Percentiles rank a stretch among this genome's conserved stretches.
Evolutionary conservation across 2,329 filamentous ascomycete species (phyloP).

Genomic region (Pseudogymnoascus sp.): DNA sequence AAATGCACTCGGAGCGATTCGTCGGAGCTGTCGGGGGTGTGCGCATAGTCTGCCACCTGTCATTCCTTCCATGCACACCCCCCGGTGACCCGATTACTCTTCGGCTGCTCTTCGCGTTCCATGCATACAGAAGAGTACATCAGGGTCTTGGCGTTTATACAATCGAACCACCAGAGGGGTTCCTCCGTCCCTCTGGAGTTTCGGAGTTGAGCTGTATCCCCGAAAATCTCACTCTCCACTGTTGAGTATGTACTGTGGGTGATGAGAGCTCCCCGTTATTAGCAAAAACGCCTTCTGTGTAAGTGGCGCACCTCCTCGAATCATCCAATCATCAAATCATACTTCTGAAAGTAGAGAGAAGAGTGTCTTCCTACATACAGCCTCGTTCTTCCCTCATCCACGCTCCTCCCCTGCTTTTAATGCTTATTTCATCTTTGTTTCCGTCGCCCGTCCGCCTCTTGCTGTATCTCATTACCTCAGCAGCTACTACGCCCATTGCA

Average conservation of each 20-base stretch:
- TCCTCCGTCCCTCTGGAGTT: neutral
- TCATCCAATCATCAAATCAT: neutral
- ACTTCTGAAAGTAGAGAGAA: slow-evolving; percentile 3
- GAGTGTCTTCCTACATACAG: neutral
- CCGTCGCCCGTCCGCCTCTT: neutral
- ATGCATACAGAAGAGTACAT: neutral
- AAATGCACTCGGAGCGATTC: neutral
- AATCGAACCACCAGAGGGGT: neutral
- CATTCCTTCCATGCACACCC: neutral
- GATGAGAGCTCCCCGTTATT: neutral
- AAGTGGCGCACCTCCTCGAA: slow-evolving; percentile 3
- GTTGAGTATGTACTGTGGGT: neutral
- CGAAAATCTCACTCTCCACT: slow-evolving; percentile 6
- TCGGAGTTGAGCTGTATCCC: slow-evolving; percentile 6
- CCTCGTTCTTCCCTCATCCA: neutral
- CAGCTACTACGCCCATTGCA: neutral
- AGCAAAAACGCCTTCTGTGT: neutral
- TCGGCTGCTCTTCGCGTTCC: neutral
- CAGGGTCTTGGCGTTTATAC: neutral
- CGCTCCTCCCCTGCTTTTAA: neutral
- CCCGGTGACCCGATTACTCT: neutral
- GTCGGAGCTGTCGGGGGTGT: neutral
- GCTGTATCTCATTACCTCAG: slow-evolving; percentile 5
- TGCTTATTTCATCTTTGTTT: neutral
- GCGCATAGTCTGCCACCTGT: neutral